Conservation (phyloP, 2,329 filamentous ascomycete genomes). For the Aspergillus candidus region DNA sequence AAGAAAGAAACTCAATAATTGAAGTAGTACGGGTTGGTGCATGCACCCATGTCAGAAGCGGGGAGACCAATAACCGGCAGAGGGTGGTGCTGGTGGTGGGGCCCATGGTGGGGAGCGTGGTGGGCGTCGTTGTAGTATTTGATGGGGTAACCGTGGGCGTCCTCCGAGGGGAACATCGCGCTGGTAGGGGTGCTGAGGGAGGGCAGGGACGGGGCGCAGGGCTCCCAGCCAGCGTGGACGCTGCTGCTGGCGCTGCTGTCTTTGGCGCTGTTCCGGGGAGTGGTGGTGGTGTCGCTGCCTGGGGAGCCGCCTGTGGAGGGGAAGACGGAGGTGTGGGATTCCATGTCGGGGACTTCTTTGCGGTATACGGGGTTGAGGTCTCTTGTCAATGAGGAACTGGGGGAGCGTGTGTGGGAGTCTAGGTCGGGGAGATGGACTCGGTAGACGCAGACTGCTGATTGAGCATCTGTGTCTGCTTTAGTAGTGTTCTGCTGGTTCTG, state of each 20-base stretch:
- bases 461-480: conserved; percentile 17
- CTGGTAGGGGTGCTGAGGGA: conserved; percentile 4
- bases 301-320: conserved; percentile 11
- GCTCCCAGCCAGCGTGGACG: conserved; percentile 8
- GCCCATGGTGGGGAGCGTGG: conserved; percentile 5
- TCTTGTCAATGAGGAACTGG: conserved; percentile 8
- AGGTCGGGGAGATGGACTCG: conserved; percentile 25
- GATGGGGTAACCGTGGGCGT: conserved; percentile 9
- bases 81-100: conserved; percentile 3
- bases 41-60: conserved; percentile 14
- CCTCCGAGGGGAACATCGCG: conserved; percentile 2
- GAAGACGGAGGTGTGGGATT: conserved; percentile 19
- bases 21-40: conserved; percentile 24
- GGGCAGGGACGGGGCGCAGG: conserved; percentile 7
- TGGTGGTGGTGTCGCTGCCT: conserved; percentile 1
- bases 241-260: conserved; percentile 2
- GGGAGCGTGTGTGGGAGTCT: conserved; percentile 13
- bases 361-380: conserved; percentile 10
- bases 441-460: conserved; percentile 20
- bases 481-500: not conserved
- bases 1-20: conserved; percentile 13
- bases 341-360: conserved; percentile 13
- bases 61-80: conserved; percentile 12
- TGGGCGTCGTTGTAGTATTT: conserved; percentile 12
- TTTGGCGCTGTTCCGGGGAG: not conserved